Percentiles rank a stretch among this genome's conserved stretches.
These are phyloP conservation scores for Nemania abortiva DNA, from an alignment of 2,329 filamentous ascomycete species.

Conservation along the genomic window DNA sequence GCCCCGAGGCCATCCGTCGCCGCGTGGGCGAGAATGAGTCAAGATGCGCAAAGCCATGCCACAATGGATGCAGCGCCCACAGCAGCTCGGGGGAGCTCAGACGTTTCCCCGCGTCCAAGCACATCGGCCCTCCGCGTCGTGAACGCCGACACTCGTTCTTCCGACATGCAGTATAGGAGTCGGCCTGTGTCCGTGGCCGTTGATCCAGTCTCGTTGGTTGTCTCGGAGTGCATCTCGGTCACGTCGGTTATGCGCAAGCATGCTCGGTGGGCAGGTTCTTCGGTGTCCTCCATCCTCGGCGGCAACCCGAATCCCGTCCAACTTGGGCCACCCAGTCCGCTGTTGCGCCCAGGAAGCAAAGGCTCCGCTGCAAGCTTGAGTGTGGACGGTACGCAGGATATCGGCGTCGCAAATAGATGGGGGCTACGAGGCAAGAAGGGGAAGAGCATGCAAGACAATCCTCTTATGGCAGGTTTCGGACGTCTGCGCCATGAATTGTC, in stretches of 20 bases:
- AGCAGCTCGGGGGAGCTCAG: constrained; percentile 45
- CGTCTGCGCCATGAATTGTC: constrained; percentile 89
- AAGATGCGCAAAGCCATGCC: constrained; percentile 51
- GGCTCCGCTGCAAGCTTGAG: constrained; percentile 53
- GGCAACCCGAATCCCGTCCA: constrained; percentile 73
- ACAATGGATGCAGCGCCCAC: constrained; percentile 47
- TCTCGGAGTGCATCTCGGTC: constrained; percentile 98
- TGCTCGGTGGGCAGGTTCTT: constrained; percentile 94
- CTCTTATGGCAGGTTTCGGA: constrained; percentile 93
- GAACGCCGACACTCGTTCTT: constrained; percentile 43
- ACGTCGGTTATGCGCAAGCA: constrained; percentile 98
- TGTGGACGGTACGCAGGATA: constrained; percentile 63
- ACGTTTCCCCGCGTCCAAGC: constrained; percentile 46
- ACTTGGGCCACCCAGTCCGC: constrained; percentile 62
- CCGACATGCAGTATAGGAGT: constrained; percentile 69
- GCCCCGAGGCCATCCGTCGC: constrained; percentile 40
- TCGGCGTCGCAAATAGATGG: constrained; percentile 84
- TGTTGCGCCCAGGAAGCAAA: constrained; percentile 58
- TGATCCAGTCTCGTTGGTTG: constrained; percentile 91
- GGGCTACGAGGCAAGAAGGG: constrained; percentile 93
- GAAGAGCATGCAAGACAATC: constrained; percentile 97
- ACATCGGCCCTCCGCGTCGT: constrained; percentile 35
- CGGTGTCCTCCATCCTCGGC: constrained; percentile 93
- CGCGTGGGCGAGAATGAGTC: constrained; percentile 53
- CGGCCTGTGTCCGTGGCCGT: constrained; percentile 82